Percentiles rank a stretch among this genome's conserved stretches.
phyloP scores from a whole-genome alignment of 805 yeast genomes.

The Kodamaea nitidulidarum region DNA sequence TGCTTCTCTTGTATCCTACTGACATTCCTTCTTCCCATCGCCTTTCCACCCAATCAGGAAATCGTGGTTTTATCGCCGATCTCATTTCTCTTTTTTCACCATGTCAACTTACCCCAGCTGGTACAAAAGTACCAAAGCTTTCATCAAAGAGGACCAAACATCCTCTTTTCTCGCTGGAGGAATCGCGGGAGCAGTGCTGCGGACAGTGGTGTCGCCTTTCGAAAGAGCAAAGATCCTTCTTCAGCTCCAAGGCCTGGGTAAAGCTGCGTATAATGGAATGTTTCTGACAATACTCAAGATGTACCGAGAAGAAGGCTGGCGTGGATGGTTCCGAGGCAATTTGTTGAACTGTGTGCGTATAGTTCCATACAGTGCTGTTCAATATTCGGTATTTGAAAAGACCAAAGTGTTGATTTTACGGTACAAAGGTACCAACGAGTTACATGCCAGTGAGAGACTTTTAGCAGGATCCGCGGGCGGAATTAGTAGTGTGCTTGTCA shows the following conservation, averaged over 20 bases:
- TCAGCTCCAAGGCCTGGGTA: constrained; percentile 75
- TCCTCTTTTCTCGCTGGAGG: constrained; percentile 73
- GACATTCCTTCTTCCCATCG: neutral
- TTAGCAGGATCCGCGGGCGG: constrained; percentile 83
- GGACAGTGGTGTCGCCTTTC: constrained; percentile 92
- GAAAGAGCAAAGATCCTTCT: constrained; percentile 90
- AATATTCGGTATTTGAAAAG: constrained; percentile 77
- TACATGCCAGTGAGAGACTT: constrained; percentile 57
- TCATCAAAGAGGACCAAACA: constrained; percentile 46
- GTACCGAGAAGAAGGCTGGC: constrained; percentile 88
- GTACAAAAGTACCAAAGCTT: constrained; percentile 14
- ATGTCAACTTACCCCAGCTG: neutral
- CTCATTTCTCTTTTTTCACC: neutral
- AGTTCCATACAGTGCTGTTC: constrained; percentile 92
- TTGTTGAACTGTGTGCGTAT: constrained; percentile 86
- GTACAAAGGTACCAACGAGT: constrained; percentile 24
- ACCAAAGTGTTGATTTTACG: constrained; percentile 41
- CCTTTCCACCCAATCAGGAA: no score
- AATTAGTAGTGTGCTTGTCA: constrained; percentile 67
- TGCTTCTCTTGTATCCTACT: neutral
- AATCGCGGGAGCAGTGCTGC: constrained; percentile 70
- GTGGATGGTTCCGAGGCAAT: constrained; percentile 87
- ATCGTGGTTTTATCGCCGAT: neutral
- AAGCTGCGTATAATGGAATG: constrained; percentile 59
- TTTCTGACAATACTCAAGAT: constrained; percentile 69